Evolutionary conservation across 176 grass and related monocot species (phyloP).

Genomic region (Juncus effusus): DNA sequence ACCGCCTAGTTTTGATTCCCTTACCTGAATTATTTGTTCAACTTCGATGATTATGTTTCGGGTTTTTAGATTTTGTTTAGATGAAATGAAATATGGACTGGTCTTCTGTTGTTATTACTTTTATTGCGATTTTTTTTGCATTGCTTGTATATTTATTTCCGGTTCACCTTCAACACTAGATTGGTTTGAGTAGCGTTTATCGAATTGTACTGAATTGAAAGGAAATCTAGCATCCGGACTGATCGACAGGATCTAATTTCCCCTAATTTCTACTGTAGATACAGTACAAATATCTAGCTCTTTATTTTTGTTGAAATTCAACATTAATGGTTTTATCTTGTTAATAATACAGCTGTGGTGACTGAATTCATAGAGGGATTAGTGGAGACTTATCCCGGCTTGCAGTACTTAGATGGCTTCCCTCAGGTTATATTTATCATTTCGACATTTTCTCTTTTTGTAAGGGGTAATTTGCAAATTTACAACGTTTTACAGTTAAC

Average conservation of each 20-base stretch:
- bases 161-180: not conserved
- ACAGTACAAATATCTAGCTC: too few relatives aligned
- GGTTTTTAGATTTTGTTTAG: not conserved
- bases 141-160: not conserved
- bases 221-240: not conserved
- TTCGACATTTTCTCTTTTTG: conserved; percentile 15
- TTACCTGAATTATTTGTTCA: not conserved
- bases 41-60: conserved; percentile 1
- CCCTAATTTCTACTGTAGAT: not conserved
- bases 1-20: conserved; percentile 16
- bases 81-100: not conserved
- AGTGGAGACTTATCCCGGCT: conserved; percentile 92
- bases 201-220: too few relatives aligned
- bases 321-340: conserved; percentile 14
- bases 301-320: not conserved
- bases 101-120: not conserved
- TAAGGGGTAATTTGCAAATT: not conserved
- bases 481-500: conserved; percentile 1
- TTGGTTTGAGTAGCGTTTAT: not conserved
- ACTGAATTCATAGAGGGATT: conserved; percentile 96
- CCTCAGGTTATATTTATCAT: conserved; percentile 51
- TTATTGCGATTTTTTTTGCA: not conserved
- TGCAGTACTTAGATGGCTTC: conserved; percentile 94
- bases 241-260: conserved; percentile 2
- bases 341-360: conserved; percentile 65